Evolutionary conservation across 1,284 basidiomycete species (phyloP).

Genomic region (Ceratobasidium sp.): DNA sequence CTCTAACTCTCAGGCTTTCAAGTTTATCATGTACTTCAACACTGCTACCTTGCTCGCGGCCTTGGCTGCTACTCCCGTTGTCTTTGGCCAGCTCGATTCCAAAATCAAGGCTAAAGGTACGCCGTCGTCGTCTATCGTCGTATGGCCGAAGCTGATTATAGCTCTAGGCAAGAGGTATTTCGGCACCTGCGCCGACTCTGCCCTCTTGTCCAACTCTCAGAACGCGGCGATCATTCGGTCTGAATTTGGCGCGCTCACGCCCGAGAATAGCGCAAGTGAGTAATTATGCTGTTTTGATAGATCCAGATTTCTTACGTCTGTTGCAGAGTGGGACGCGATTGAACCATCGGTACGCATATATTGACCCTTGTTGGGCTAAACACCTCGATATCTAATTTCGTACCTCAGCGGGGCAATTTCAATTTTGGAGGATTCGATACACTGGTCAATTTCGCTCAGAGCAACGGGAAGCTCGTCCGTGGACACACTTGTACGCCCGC

Average conservation of each 20-base stretch:
- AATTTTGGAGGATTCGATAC: slow-evolving; percentile 17
- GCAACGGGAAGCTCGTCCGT: slow-evolving; percentile 30
- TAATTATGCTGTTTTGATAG: background rate
- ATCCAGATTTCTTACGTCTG: background rate
- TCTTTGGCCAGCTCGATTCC: background rate
- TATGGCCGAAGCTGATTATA: too few relatives aligned
- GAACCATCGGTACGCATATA: background rate
- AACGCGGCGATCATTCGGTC: slow-evolving; percentile 18
- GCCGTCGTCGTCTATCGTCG: too few relatives aligned
- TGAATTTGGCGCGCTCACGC: slow-evolving; percentile 25
- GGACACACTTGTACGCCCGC: slow-evolving; percentile 10
- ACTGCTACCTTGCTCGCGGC: background rate
- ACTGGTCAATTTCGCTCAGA: slow-evolving; percentile 27
- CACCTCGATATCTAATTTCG: background rate
- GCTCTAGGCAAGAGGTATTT: slow-evolving; percentile 34
- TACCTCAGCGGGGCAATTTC: background rate
- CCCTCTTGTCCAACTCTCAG: slow-evolving; percentile 12
- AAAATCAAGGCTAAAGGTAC: slow-evolving; percentile 3
- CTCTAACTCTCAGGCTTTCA: background rate
- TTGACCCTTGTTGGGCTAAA: background rate
- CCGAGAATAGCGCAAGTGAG: slow-evolving; percentile 30
- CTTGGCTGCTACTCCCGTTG: background rate
- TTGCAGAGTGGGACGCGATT: slow-evolving; percentile 35
- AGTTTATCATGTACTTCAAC: background rate
- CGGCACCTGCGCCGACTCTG: slow-evolving; percentile 15